Conservation (phyloP, 2,329 filamentous ascomycete genomes). For the Purpureocillium takamizusanense region DNA sequence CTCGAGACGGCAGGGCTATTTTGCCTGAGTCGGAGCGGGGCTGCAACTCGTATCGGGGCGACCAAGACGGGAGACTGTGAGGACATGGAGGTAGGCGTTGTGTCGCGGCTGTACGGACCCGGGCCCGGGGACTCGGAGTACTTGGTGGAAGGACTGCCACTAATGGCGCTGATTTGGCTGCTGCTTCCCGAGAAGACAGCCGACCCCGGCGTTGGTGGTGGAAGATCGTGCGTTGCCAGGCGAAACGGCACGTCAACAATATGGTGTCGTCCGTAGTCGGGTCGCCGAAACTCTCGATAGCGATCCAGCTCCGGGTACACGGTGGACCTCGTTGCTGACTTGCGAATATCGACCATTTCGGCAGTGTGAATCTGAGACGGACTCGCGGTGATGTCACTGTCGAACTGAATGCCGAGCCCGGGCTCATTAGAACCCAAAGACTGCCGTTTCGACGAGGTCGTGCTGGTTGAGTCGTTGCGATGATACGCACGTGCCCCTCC, state of each 20-base stretch:
- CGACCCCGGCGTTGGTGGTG: constrained; percentile 51
- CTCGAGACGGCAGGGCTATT: constrained; percentile 45
- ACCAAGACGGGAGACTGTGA: constrained; percentile 62
- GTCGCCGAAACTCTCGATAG: constrained; percentile 40
- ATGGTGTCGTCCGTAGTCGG: constrained; percentile 21
- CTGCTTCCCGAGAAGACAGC: constrained; percentile 48
- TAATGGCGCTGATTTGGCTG: constrained; percentile 49
- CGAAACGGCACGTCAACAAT: constrained; percentile 43
- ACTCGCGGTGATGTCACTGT: constrained; percentile 32
- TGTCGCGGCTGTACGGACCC: constrained; percentile 65
- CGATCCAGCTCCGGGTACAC: constrained; percentile 54
- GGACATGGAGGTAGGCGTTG: constrained; percentile 69
- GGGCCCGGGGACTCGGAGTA: constrained; percentile 66
- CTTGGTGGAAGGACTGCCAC: constrained; percentile 64
- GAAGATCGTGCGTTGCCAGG: constrained; percentile 54
- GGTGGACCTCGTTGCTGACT: constrained; percentile 28
- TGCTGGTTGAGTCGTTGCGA: constrained; percentile 26
- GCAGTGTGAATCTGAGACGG: constrained; percentile 32
- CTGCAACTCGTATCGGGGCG: constrained; percentile 35
- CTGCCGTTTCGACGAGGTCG: constrained; percentile 29
- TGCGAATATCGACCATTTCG: constrained; percentile 31
- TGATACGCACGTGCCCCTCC: constrained; percentile 36
- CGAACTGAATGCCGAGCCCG: constrained; percentile 24
- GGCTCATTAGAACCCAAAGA: constrained; percentile 26
- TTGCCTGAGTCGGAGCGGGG: constrained; percentile 38